Evolutionary conservation across 306 rosid genomes (phyloP), one percentile per base, ranked within the genome.

Genomic region (Rosa rugosa): DNA sequence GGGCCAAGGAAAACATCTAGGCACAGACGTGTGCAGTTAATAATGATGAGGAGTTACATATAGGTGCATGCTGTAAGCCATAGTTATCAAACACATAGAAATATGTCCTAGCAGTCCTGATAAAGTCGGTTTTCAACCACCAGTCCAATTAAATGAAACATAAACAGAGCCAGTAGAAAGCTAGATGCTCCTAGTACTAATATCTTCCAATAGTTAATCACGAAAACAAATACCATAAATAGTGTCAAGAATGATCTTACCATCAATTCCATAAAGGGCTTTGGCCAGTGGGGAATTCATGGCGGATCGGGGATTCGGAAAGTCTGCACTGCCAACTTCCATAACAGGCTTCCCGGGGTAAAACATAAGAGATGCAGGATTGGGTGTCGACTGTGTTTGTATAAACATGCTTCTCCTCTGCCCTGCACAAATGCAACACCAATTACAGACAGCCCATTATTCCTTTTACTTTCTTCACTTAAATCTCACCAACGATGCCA

Each of bases 261-360:
- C 97, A 57, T 95, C 96, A n/a, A 92, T 85, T 11, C 93, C 91
- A 31, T 84, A 92, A 57, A 92, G 82, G 31, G 96, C 87, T 78
- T 91, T 95, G 0, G 97, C 99, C n/a, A 95, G 88, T 0, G 97
- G 91, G 34, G 99, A 92, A 73, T 81, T 92, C 94, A 95, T 80
- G 3, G 99, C 92, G 0, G 97, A 49, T 46, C 99, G 98, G 17
- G 96, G 84, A 81, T 93, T 93, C 0, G 99, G 98, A 75, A 95
- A 95, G 72, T 95, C 99, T 31, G 99, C 82, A 75, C 99, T 95
- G 7, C 99, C 99, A 80, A 91, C 91, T 60, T 95, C 96, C 99
- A 95, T 95, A 47, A 95, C 89, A 34, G 92, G 82, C 82, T 85
- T 86, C 79, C 92, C 92, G 0, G 92, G 94, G 59, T 90, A 80